phyloP scores from a whole-genome alignment of 2,329 filamentous ascomycete genomes.

The Monosporascus sp. region DNA sequence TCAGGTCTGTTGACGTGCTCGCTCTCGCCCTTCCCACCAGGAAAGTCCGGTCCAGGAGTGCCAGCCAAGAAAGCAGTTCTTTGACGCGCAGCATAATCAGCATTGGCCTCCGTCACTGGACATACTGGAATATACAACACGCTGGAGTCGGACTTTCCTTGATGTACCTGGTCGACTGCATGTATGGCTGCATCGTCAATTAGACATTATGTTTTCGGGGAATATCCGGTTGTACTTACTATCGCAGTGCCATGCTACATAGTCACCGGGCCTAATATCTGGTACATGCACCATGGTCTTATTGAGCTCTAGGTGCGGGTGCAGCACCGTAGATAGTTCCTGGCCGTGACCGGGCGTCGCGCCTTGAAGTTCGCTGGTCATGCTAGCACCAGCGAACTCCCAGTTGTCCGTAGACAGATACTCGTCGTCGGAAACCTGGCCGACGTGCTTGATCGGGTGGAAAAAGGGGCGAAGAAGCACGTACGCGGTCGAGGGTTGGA shows the following conservation, averaged over 20 bases:
- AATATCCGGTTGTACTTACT: slow-evolving; percentile 32
- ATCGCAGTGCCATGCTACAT: slow-evolving; percentile 81
- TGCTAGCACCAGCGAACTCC: slow-evolving; percentile 43
- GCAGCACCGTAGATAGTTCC: slow-evolving; percentile 58
- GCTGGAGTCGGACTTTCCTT: slow-evolving; percentile 67
- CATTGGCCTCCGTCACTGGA: slow-evolving; percentile 71
- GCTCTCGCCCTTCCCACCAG: slow-evolving; percentile 63
- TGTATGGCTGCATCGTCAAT: slow-evolving; percentile 52
- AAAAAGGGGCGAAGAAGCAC: slow-evolving; percentile 83
- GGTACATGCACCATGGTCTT: slow-evolving; percentile 69
- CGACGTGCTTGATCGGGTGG: slow-evolving; percentile 38
- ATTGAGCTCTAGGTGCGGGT: slow-evolving; percentile 65
- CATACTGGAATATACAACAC: slow-evolving; percentile 88
- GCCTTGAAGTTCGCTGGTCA: slow-evolving; percentile 61
- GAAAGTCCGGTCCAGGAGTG: slow-evolving; percentile 65
- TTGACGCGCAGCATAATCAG: slow-evolving; percentile 65
- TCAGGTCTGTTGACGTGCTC: slow-evolving; percentile 44
- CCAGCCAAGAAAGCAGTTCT: slow-evolving; percentile 65
- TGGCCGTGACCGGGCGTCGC: slow-evolving; percentile 64
- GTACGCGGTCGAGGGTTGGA: slow-evolving; percentile 73
- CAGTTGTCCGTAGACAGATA: slow-evolving; percentile 55
- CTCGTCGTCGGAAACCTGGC: slow-evolving; percentile 34
- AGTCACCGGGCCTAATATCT: slow-evolving; percentile 65
- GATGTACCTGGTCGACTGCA: slow-evolving; percentile 75
- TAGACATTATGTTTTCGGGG: slow-evolving; percentile 17